phyloP scores from a whole-genome alignment of 306 rosid species.

The Lupinus albus region DNA sequence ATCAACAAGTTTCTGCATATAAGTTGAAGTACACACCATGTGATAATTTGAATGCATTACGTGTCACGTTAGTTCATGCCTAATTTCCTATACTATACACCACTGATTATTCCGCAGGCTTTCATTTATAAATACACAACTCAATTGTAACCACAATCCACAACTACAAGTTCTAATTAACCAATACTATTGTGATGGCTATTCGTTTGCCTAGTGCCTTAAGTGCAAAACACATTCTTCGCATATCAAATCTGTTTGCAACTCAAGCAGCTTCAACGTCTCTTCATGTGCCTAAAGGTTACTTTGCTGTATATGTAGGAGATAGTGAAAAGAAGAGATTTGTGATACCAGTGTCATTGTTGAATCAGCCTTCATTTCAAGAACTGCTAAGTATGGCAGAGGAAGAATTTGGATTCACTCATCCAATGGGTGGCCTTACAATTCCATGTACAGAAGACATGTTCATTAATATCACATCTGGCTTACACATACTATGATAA shows the following conservation, averaged over 20 bases:
- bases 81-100: conserved; percentile 25
- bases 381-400: conserved; percentile 42
- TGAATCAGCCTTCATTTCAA: conserved; percentile 51
- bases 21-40: too few relatives aligned
- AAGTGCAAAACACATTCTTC: conserved; percentile 47
- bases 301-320: conserved; percentile 62
- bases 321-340: conserved; percentile 50
- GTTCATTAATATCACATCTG: conserved; percentile 45
- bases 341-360: conserved; percentile 51
- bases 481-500: conserved; percentile 20
- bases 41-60: conserved; percentile 36
- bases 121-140: conserved; percentile 41
- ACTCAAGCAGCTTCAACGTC: conserved; percentile 34
- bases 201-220: conserved; percentile 42
- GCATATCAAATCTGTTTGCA: conserved; percentile 37
- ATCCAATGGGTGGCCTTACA: conserved; percentile 56
- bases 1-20: conserved; percentile 32
- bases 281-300: conserved; percentile 52
- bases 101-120: conserved; percentile 7
- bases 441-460: conserved; percentile 55
- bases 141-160: not conserved
- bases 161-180: not conserved
- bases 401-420: conserved; percentile 54
- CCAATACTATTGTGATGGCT: conserved; percentile 22
- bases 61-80: conserved; percentile 13